Evolutionary conservation across 164 flowering plant species (phyloP).

Genomic region (Magnolia sinica): DNA sequence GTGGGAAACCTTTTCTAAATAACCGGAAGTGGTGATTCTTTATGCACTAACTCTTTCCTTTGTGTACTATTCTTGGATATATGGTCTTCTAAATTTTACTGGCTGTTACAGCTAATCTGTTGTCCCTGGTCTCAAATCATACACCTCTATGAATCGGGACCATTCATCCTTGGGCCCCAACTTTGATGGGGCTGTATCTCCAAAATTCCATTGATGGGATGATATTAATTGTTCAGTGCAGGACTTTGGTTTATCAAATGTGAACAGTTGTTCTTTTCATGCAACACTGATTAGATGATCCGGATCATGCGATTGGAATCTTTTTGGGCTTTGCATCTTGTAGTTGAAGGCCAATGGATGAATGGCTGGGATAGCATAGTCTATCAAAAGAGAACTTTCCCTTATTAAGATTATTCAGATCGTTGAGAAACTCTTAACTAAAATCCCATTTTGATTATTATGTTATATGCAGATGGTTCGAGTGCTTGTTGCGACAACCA

Average conservation of each 20-base stretch:
- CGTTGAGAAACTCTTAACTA: no score
- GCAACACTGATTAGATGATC: neutral
- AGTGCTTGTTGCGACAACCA: conserved; percentile 85
- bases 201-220: neutral
- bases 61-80: neutral
- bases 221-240: neutral
- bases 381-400: neutral
- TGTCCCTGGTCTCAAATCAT: no score
- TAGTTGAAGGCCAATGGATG: neutral
- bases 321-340: neutral
- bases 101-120: no score
- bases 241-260: neutral
- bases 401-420: neutral
- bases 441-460: no score
- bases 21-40: neutral
- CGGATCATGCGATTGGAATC: neutral
- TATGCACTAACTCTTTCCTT: neutral
- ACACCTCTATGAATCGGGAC: neutral
- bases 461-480: conserved; percentile 74
- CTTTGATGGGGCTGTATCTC: neutral
- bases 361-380: neutral
- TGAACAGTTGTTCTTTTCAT: neutral
- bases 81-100: no score
- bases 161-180: neutral
- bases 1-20: no score